phyloP scores from a whole-genome alignment of 2,329 filamentous ascomycete genomes.

The Fusarium sp. region DNA sequence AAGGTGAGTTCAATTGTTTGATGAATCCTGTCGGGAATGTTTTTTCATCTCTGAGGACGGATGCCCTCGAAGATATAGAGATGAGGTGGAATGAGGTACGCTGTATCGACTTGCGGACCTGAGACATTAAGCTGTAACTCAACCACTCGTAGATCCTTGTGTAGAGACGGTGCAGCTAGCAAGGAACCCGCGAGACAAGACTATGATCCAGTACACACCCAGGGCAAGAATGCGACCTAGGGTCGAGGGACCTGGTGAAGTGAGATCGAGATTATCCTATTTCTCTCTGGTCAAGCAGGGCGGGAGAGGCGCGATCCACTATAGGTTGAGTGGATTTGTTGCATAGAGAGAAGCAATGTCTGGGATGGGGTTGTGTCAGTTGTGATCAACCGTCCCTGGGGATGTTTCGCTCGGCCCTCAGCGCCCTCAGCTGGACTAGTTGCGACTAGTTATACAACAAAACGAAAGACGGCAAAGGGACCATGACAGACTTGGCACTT shows the following conservation, averaged over 20 bases:
- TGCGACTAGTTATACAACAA: constrained; percentile 37
- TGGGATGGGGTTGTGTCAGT: constrained; percentile 40
- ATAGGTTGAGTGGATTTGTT: constrained; percentile 43
- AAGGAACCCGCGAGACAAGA: constrained; percentile 55
- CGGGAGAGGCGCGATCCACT: constrained; percentile 49
- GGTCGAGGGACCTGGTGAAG: constrained; percentile 21
- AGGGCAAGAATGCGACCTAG: constrained; percentile 54
- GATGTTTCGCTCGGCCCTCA: constrained; percentile 42
- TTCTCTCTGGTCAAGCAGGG: constrained; percentile 40
- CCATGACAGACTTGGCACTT: constrained; percentile 24
- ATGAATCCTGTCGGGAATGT: constrained; percentile 54
- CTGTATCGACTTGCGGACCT: constrained; percentile 51
- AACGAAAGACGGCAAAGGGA: constrained; percentile 7
- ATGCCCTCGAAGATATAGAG: constrained; percentile 59
- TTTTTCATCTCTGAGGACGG: constrained; percentile 52
- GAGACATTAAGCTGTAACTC: constrained; percentile 56
- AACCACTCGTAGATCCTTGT: constrained; percentile 51
- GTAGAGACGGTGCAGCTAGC: constrained; percentile 47
- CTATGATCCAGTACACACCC: constrained; percentile 40
- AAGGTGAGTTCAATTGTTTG: constrained; percentile 29
- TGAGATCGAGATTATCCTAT: constrained; percentile 47
- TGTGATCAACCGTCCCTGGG: constrained; percentile 39
- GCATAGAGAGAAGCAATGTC: constrained; percentile 43
- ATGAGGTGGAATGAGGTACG: constrained; percentile 55
- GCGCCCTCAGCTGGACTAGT: constrained; percentile 38